Evolutionary conservation across 768 basidiomycete species (phyloP).

Genomic region (Trametes villosa): DNA sequence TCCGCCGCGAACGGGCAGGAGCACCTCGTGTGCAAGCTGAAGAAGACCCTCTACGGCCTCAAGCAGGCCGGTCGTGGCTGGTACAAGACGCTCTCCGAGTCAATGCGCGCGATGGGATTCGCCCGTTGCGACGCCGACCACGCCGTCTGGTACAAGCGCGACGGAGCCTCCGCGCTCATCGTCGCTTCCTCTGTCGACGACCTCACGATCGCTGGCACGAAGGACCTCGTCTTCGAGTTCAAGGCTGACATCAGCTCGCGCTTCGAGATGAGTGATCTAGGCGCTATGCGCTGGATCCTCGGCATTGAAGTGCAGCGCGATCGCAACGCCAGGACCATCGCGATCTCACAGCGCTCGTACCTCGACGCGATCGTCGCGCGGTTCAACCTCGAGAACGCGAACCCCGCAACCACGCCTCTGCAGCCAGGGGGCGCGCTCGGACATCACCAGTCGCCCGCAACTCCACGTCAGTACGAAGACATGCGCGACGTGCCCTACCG

Average conservation of each 20-base stretch:
- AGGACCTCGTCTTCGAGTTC: background rate
- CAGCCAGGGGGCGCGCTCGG: slow-evolving; percentile 1
- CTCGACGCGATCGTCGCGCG: slow-evolving; percentile 20
- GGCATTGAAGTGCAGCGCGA: slow-evolving; percentile 26
- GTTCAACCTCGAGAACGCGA: slow-evolving; percentile 9
- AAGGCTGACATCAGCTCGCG: background rate
- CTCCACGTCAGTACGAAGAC: background rate
- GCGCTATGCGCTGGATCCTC: slow-evolving; percentile 21
- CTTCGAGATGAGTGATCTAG: slow-evolving; percentile 20
- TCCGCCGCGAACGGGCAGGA: background rate
- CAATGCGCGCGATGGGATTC: slow-evolving; percentile 14
- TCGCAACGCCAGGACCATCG: slow-evolving; percentile 7
- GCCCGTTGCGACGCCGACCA: slow-evolving; percentile 12
- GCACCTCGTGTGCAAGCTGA: slow-evolving; percentile 21
- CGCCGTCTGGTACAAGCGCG: slow-evolving; percentile 10
- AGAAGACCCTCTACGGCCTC: too few relatives aligned
- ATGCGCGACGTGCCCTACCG: slow-evolving; percentile 22
- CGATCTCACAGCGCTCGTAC: slow-evolving; percentile 17
- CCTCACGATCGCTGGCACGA: background rate
- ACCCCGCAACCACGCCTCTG: slow-evolving; percentile 13
- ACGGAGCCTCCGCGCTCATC: background rate
- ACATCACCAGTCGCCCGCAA: too few relatives aligned
- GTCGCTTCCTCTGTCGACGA: too few relatives aligned
- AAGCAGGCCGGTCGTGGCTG: too few relatives aligned
- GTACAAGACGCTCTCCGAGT: slow-evolving; percentile 23